A percentile compares a stretch with the other conserved stretches of the same genome.
Evolutionary conservation across 2,329 filamentous ascomycete species (phyloP).

Genomic region (Claviceps paspali): DNA sequence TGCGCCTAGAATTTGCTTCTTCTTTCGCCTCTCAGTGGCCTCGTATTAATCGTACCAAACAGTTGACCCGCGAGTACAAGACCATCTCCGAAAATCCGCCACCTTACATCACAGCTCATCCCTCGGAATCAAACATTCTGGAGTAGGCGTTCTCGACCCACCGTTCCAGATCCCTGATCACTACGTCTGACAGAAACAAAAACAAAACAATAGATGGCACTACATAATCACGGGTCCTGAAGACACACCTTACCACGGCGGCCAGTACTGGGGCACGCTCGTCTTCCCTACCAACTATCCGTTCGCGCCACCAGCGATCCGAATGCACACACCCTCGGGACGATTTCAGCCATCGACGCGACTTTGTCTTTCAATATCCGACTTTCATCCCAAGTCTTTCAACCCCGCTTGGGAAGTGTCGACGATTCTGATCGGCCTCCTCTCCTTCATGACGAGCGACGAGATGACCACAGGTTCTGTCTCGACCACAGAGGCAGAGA

Average conservation of each 20-base stretch:
- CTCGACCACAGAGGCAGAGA: conserved; percentile 59
- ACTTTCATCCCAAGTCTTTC: conserved; percentile 96
- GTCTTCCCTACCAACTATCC: conserved; percentile 94
- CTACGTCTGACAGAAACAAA: conserved; percentile 5
- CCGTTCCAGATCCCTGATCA: too few relatives aligned
- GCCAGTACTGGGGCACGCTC: conserved; percentile 96
- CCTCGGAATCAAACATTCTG: conserved; percentile 79
- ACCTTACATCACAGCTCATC: conserved; percentile 77
- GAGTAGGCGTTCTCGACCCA: conserved; percentile 37
- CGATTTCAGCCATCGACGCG: conserved; percentile 88
- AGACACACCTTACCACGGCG: conserved; percentile 81
- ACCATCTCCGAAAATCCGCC: conserved; percentile 58
- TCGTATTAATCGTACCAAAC: conserved; percentile 10
- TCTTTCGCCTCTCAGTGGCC: background rate
- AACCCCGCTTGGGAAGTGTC: conserved; percentile 98
- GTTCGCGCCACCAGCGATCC: conserved; percentile 90
- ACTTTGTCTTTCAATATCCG: conserved; percentile 87
- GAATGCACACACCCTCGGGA: conserved; percentile 95
- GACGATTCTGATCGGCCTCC: conserved; percentile 83
- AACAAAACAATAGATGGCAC: conserved; percentile 50
- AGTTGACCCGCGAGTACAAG: conserved; percentile 50
- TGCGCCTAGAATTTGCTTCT: background rate
- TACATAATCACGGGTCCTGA: conserved; percentile 92
- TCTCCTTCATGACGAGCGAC: conserved; percentile 97
- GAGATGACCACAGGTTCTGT: conserved; percentile 96